Base-by-base conservation (phyloP, 352 stramenopile genomes). In the Pythium aphanidermatum region DNA sequence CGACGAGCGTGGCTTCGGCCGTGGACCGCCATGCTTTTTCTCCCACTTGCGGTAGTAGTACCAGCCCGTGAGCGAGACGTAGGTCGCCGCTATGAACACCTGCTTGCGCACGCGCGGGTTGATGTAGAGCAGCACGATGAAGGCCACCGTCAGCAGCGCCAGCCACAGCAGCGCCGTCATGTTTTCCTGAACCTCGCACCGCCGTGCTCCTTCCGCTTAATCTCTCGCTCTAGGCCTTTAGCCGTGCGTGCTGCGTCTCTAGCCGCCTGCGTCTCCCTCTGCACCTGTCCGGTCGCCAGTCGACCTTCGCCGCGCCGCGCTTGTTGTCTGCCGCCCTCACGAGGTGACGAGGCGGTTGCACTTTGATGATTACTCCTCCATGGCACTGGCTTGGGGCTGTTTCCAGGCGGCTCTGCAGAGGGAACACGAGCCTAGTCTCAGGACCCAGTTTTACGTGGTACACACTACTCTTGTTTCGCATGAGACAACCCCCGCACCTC, bases 1-100 rank as follows among this genome's bases (percentile, higher is more conserved):
- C 17, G 45, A 35, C 14, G n/a, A n/a, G 8, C 42, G 51, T 6
- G 51, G 52, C 35, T 58, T 51, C 27, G 41, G 42, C 23, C 37
- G 42, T 0, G 29, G 21, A 19, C 44, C 43, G 27, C 34, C 35
- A 54, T 72, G 67, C 13, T 72, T 68, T 58, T 90, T 90, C 50
- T 87, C 70, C 57, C 78, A 71, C 36, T 82, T 57, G 35, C 78
- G 78, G 46, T 83, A 90, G 58, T 90, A 90, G 58, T 90, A 90
- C 78, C 78, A 90, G 49, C 70, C 66, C 29, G 74, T 90, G 68
- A 90, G 78, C 51, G 78, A 83, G 32, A 75, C 51, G 67, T 90
- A 90, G 14, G 78, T 83, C 45, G 70, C 69, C 57, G 63, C 75
- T 50, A 87, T 86, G 50, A 90, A 79, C 41, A 67, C 58, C 25